Base-by-base conservation (phyloP, 139 green algal genomes). In the Coccomyxa sp. region DNA sequence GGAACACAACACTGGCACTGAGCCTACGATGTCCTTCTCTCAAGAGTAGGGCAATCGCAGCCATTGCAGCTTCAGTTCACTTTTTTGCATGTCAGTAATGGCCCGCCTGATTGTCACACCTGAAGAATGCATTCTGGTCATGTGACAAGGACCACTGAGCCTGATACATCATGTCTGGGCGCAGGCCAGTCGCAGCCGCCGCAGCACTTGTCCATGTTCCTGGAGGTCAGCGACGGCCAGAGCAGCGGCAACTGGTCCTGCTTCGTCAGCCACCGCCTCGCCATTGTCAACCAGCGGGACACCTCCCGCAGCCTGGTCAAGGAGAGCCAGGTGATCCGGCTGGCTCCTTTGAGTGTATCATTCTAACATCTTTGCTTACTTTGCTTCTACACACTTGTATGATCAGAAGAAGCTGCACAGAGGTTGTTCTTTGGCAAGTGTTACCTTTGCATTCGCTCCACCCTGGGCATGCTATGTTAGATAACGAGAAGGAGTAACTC, bases 1-100 rank as follows among this genome's bases (percentile, higher is more conserved):
- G n/a, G n/a, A n/a, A n/a, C n/a, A n/a, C n/a, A n/a, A n/a, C n/a
- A n/a, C n/a, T n/a, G n/a, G n/a, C n/a, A n/a, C n/a, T n/a, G n/a
- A n/a, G n/a, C n/a, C n/a, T n/a, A n/a, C n/a, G n/a, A n/a, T n/a
- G n/a, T n/a, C n/a, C n/a, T n/a, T n/a, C n/a, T n/a, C n/a, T n/a
- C n/a, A n/a, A n/a, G 12, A 76, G 38, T 74, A 82, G 87, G 88
- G 34, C 89, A 93, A 81, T 87, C 80, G 39, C 87, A 89, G 73
- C 85, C 88, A 27, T 87, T 86, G 0, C 88, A 81, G 58, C 87
- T 90, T 44, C 82, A 93, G 70, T 90, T 83, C 58, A 91, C 92
- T 85, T 94, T 94, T 72, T 83, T 94, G 39, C 86, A 94, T 82
- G 89, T 94, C 27, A 89, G 86, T 9, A 88, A 92, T 79, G 79